phyloP scores from a whole-genome alignment of 495 filamentous ascomycete species.

The Penicillium mononematosum region DNA sequence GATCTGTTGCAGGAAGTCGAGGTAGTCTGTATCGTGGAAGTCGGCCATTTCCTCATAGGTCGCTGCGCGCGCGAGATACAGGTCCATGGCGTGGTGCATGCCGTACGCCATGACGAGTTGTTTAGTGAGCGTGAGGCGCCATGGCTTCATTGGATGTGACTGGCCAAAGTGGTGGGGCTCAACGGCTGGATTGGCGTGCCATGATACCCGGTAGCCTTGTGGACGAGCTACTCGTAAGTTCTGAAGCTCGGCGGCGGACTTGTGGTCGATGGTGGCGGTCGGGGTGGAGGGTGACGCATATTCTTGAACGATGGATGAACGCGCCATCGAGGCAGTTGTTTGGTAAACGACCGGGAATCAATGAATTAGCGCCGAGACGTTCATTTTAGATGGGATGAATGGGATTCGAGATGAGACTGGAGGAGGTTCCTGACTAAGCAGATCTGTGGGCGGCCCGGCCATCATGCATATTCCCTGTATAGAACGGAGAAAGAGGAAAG shows the following conservation, averaged over 20 bases:
- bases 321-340: slow-evolving; percentile 36
- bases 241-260: slow-evolving; percentile 65
- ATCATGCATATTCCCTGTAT: not conserved
- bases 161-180: slow-evolving; percentile 95
- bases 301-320: slow-evolving; percentile 65
- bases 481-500: not conserved
- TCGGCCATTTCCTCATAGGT: slow-evolving; percentile 82
- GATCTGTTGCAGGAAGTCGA: slow-evolving; percentile 69
- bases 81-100: slow-evolving; percentile 94
- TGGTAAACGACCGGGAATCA: slow-evolving; percentile 5
- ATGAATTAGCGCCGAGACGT: not conserved
- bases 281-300: slow-evolving; percentile 58
- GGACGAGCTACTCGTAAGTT: slow-evolving; percentile 74
- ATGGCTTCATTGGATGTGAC: slow-evolving; percentile 97
- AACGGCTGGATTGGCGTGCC: slow-evolving; percentile 92
- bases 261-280: slow-evolving; percentile 61
- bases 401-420: slow-evolving; percentile 1
- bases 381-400: slow-evolving; percentile 4
- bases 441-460: not conserved
- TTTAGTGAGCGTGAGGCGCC: slow-evolving; percentile 93
- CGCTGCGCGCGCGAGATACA: slow-evolving; percentile 76
- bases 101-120: slow-evolving; percentile 90
- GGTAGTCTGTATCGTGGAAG: slow-evolving; percentile 86
- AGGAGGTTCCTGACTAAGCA: slow-evolving; percentile 3
- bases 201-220: slow-evolving; percentile 89